Evolutionary conservation across 2,329 filamentous ascomycete genomes (phyloP), one percentile per base, ranked within the genome.

Genomic region (Colletotrichum sidae): DNA sequence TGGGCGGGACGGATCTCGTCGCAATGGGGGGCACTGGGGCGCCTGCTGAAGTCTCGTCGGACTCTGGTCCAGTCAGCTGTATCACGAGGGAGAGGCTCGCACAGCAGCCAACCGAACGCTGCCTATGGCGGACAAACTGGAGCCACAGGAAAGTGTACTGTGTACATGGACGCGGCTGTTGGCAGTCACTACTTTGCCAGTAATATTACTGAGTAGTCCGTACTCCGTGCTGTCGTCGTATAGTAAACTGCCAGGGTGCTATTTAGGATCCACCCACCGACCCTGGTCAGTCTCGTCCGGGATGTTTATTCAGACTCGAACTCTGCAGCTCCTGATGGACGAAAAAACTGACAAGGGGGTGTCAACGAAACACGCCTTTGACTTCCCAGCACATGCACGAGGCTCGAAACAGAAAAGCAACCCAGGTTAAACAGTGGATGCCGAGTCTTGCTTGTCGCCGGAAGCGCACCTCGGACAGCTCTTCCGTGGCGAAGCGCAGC

Each of bases 321-420:
- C 38, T 47, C 37, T 38, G 42, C 13, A 46, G 35, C 25, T 55
- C 38, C 54, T 46, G 49, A 38, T n/a, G 52, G n/a, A 44, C 50
- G 37, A 42, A 41, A 35, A 39, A 10, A 13, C n/a, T 9, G 37
- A 17, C 38, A 15, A 38, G 61, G 61, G 56, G 55, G 56, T 33
- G 44, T 38, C 34, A 25, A 11, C 50, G 56, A 60, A 60, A 65
- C 50, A 51, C 45, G 38, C 61, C 50, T 35, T 44, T 39, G 45
- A 54, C 51, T 25, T 55, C 44, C 50, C 55, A 55, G 50, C 56
- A 51, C 38, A 65, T 65, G 61, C 61, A 65, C 44, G 56, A 50
- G 37, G 61, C 61, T 55, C 56, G 34, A 65, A 65, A 46, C 44
- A 55, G 56, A 57, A 65, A 45, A 50, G 3, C 51, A n/a, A 51